phyloP scores from a whole-genome alignment of 106 monocot genomes.

The Phalaenopsis equestris region DNA sequence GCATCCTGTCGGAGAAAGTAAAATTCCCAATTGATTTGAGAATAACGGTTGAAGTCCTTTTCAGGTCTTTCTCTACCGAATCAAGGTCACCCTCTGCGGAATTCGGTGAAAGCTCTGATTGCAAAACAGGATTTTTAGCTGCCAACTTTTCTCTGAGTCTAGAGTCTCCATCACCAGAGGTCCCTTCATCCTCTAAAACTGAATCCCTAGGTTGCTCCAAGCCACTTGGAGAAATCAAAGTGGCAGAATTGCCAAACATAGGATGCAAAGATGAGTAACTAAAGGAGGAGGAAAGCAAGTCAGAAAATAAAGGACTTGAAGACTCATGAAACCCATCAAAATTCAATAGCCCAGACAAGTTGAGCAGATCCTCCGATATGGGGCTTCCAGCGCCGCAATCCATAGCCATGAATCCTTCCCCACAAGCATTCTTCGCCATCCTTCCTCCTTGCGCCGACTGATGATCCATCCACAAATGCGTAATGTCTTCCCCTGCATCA shows the following conservation, averaged over 20 bases:
- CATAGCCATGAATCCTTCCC: constrained; percentile 38
- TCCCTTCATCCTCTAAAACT: not conserved
- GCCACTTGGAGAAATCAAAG: not conserved
- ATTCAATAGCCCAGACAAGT: constrained; percentile 42
- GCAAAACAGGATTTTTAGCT: constrained; percentile 5
- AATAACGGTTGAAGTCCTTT: constrained; percentile 8
- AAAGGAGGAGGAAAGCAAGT: constrained; percentile 19
- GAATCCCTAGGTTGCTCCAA: not conserved
- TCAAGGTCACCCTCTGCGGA: constrained; percentile 1
- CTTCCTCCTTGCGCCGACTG: constrained; percentile 5
- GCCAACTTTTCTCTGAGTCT: constrained; percentile 5
- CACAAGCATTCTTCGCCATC: not conserved
- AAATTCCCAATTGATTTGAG: constrained; percentile 30
- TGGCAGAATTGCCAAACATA: constrained; percentile 12
- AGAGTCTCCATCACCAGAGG: not conserved
- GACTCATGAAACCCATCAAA: constrained; percentile 40
- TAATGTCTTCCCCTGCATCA: not conserved
- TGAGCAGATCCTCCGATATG: constrained; percentile 26
- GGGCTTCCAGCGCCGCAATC: constrained; percentile 36
- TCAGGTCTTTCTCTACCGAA: not conserved
- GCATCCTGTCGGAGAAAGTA: constrained; percentile 62
- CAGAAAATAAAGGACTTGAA: constrained; percentile 27
- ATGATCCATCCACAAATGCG: constrained; percentile 5
- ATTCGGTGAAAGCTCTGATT: constrained; percentile 7
- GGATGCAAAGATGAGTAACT: constrained; percentile 13